Conservation (phyloP, 352 stramenopile species). For the Aphanomyces stellatus region DNA sequence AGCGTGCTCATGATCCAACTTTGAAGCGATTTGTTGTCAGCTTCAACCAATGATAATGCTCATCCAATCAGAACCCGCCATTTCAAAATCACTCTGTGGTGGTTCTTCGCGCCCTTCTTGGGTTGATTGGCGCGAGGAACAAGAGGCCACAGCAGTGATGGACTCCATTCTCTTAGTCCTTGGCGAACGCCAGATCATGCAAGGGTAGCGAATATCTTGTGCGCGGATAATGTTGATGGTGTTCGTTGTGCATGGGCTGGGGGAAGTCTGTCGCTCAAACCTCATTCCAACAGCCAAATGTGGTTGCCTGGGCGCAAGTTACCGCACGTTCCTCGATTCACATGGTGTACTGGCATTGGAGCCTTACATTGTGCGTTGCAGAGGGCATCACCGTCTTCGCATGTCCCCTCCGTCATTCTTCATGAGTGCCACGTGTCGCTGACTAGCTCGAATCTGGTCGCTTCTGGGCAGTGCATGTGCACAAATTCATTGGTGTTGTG, state of each 20-base stretch:
- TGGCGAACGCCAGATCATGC: neutral
- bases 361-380: too few relatives aligned
- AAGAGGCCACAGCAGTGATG: neutral
- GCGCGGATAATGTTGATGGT: neutral
- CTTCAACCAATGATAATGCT: constrained; percentile 8
- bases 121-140: neutral
- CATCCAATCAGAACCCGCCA: neutral
- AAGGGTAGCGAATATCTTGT: neutral
- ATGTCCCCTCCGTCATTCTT: too few relatives aligned
- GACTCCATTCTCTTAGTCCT: too few relatives aligned
- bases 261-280: too few relatives aligned
- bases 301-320: too few relatives aligned
- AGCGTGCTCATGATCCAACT: constrained; percentile 61
- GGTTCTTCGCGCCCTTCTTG: neutral
- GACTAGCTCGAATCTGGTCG: neutral
- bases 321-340: too few relatives aligned
- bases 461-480: neutral
- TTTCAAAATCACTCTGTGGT: neutral
- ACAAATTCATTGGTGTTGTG: neutral
- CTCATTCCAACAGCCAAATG: too few relatives aligned
- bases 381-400: too few relatives aligned
- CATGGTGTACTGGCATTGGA: too few relatives aligned
- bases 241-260: neutral
- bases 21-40: neutral
- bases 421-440: neutral